Evolutionary conservation across 352 stramenopile genomes (phyloP).

Genomic region (Phytophthora parvispora): DNA sequence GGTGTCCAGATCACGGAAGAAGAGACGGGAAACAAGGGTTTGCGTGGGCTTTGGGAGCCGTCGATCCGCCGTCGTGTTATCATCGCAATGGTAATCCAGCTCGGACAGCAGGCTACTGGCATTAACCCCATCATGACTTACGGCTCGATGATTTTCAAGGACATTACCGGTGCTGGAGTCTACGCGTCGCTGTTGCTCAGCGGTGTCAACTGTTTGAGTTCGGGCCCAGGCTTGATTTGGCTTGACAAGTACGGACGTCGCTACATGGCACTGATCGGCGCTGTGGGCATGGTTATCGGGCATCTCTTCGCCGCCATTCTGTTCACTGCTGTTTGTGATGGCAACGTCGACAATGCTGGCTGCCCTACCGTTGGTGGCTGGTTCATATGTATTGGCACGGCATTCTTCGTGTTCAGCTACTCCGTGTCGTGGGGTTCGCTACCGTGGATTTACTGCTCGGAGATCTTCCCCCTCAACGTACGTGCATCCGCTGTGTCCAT

Average conservation of each 20-base stretch:
- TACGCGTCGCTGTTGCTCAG: conserved; percentile 39
- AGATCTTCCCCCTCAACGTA: conserved; percentile 68
- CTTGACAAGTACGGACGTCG: conserved; percentile 47
- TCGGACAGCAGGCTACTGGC: conserved; percentile 44
- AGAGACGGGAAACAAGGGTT: conserved; percentile 27
- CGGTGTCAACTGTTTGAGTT: conserved; percentile 41
- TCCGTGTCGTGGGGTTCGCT: conserved; percentile 39
- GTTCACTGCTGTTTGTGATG: conserved; percentile 38
- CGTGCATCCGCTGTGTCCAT: conserved; percentile 57
- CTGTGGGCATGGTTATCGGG: conserved; percentile 50
- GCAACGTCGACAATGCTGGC: conserved; percentile 34
- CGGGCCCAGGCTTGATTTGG: conserved; percentile 40
- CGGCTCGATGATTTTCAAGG: conserved; percentile 43
- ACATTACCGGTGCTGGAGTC: conserved; percentile 37
- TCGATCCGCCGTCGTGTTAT: conserved; percentile 34
- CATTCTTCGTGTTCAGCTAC: conserved; percentile 52
- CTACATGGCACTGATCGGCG: conserved; percentile 43
- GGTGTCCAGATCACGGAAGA: conserved; percentile 46
- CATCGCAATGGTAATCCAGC: conserved; percentile 42
- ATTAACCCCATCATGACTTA: conserved; percentile 53
- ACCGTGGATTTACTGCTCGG: conserved; percentile 65
- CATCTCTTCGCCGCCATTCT: conserved; percentile 49
- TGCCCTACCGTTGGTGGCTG: conserved; percentile 44
- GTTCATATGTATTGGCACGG: conserved; percentile 47
- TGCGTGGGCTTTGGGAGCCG: conserved; percentile 36